Conservation (phyloP, 2,329 filamentous ascomycete species). For the Sordariomycetes sp. region DNA sequence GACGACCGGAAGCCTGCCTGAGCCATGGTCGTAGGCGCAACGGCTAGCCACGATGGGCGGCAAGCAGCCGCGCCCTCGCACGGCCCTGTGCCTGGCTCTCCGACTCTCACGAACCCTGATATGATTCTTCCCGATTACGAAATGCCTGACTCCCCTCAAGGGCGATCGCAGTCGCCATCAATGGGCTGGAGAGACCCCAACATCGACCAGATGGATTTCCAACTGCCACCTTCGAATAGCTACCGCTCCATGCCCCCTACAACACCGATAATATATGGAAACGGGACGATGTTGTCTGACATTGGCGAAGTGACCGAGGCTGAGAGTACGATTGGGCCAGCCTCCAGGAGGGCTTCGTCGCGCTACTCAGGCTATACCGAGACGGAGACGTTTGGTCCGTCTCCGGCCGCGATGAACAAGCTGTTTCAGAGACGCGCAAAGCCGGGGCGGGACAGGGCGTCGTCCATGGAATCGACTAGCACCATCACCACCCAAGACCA, state of each 20-base stretch:
- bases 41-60: conserved; percentile 1
- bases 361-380: conserved; percentile 21
- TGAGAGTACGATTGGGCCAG: conserved; percentile 35
- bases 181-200: conserved; percentile 42
- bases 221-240: conserved; percentile 25
- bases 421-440: conserved; percentile 24
- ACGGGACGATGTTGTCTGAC: conserved; percentile 60
- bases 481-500: conserved; percentile 46
- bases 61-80: conserved; percentile 1
- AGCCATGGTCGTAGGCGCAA: background rate
- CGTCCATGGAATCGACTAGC: conserved; percentile 51
- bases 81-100: conserved; percentile 54
- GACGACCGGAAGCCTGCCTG: background rate
- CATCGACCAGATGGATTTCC: conserved; percentile 25
- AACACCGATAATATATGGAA: conserved; percentile 60
- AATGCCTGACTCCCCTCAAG: conserved; percentile 43
- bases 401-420: conserved; percentile 26
- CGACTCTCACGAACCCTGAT: conserved; percentile 85
- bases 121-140: conserved; percentile 82
- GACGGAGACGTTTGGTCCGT: conserved; percentile 12
- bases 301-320: conserved; percentile 49
- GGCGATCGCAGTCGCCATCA: conserved; percentile 40
- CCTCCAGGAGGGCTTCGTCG: conserved; percentile 26
- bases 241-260: conserved; percentile 39
- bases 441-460: conserved; percentile 31